Percentiles rank a stretch among this genome's conserved stretches.
phyloP scores from a whole-genome alignment of 2,329 filamentous ascomycete genomes.

The Scedosporium apiospermum region DNA sequence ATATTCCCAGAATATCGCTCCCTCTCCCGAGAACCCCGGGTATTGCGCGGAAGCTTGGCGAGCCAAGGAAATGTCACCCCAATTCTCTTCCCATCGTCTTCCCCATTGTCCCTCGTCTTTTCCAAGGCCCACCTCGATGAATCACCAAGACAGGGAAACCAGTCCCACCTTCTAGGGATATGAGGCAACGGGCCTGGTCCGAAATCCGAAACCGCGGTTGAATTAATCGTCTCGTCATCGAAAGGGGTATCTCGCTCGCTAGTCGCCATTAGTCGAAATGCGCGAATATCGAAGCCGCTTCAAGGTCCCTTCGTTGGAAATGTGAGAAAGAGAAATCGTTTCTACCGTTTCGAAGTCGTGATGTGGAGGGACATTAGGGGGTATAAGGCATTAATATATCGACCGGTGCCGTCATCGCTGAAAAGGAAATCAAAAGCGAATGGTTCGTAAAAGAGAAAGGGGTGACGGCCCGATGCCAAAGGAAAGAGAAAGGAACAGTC shows the following conservation, averaged over 20 bases:
- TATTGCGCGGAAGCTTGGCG: background rate
- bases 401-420: background rate
- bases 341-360: conserved; percentile 4
- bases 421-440: background rate
- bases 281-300: background rate
- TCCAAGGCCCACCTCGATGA: background rate
- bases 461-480: background rate
- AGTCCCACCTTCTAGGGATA: background rate
- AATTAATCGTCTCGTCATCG: background rate
- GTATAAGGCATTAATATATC: background rate
- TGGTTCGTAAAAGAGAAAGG: background rate
- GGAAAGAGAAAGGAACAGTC: background rate
- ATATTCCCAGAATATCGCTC: background rate
- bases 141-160: background rate
- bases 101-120: background rate
- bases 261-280: background rate
- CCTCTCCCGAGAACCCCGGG: background rate
- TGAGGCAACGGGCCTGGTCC: background rate
- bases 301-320: background rate
- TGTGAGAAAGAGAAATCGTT: background rate
- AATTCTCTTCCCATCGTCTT: background rate
- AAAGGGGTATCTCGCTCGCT: background rate
- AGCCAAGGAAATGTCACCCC: background rate
- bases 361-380: background rate
- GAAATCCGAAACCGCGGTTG: background rate